These are phyloP conservation scores for Blepharisma japonicum DNA, from an alignment of 73 alveolate species.

Conservation along the genomic window DNA sequence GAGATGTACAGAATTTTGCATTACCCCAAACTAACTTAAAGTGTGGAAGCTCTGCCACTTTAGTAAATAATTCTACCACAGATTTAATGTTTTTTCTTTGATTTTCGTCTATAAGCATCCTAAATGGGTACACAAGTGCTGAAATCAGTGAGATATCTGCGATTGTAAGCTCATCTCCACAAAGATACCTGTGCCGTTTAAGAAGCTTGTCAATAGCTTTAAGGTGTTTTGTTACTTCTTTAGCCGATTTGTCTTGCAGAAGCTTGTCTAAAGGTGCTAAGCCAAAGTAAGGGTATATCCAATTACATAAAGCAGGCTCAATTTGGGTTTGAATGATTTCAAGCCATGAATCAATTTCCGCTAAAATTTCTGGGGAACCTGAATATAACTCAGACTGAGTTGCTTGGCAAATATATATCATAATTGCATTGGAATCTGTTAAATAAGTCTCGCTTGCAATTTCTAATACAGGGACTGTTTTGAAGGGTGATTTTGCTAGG, in stretches of 20 bases:
- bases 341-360: slow-evolving; percentile 21
- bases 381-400: no score
- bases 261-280: background rate
- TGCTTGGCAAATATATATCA: no score
- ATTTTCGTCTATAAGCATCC: slow-evolving; percentile 54
- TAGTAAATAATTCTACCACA: slow-evolving; percentile 53
- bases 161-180: slow-evolving; percentile 53
- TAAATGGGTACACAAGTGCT: slow-evolving; percentile 48
- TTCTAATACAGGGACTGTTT: no score
- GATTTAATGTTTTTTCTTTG: slow-evolving; percentile 56
- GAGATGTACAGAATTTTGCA: slow-evolving; percentile 44
- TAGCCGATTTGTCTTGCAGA: no score
- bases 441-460: no score
- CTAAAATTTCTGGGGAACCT: no score
- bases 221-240: slow-evolving; percentile 36
- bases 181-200: slow-evolving; percentile 40
- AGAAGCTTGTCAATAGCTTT: slow-evolving; percentile 48
- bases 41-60: slow-evolving; percentile 34
- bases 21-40: slow-evolving; percentile 42
- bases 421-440: no score
- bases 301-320: background rate
- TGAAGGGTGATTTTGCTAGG: no score
- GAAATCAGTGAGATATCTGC: slow-evolving; percentile 62
- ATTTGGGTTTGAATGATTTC: background rate
- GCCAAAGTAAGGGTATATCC: background rate